Percentiles rank a stretch among this genome's conserved stretches.
Evolutionary conservation across 306 rosid genomes (phyloP).

Genomic region (Lathyrus sativus): DNA sequence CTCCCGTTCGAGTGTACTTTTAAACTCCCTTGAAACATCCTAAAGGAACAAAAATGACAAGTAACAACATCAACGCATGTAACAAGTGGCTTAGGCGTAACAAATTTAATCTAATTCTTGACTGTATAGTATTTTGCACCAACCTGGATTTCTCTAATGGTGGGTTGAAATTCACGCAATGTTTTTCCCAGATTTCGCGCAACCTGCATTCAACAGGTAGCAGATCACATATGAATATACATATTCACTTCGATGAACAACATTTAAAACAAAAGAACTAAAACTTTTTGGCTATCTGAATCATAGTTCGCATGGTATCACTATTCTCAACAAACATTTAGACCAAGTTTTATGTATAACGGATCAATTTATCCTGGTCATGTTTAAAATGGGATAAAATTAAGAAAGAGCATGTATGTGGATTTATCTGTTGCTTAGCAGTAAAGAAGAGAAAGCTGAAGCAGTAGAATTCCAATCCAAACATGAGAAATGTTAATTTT

Average conservation of each 20-base stretch:
- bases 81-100: conserved; percentile 18
- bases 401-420: background rate
- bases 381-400: conserved; percentile 6
- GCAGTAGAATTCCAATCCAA: conserved; percentile 11
- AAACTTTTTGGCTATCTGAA: conserved; percentile 1
- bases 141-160: conserved; percentile 96
- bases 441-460: conserved; percentile 4
- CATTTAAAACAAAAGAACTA: background rate
- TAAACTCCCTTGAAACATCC: conserved; percentile 97
- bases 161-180: conserved; percentile 92
- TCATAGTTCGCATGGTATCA: background rate
- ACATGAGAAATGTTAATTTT: background rate
- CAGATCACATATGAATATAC: conserved; percentile 4
- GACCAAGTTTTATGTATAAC: conserved; percentile 7
- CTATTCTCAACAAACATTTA: conserved; percentile 5
- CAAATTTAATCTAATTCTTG: conserved; percentile 1
- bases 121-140: conserved; percentile 19
- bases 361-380: conserved; percentile 4
- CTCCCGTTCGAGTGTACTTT: conserved; percentile 96
- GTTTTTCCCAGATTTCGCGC: conserved; percentile 96
- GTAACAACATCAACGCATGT: conserved; percentile 26
- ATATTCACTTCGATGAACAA: conserved; percentile 29
- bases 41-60: conserved; percentile 42
- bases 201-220: conserved; percentile 61
- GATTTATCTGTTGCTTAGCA: background rate